Base-by-base conservation (phyloP, 192 early-diverging fungal genomes). In the Radiomyces spectabilis region DNA sequence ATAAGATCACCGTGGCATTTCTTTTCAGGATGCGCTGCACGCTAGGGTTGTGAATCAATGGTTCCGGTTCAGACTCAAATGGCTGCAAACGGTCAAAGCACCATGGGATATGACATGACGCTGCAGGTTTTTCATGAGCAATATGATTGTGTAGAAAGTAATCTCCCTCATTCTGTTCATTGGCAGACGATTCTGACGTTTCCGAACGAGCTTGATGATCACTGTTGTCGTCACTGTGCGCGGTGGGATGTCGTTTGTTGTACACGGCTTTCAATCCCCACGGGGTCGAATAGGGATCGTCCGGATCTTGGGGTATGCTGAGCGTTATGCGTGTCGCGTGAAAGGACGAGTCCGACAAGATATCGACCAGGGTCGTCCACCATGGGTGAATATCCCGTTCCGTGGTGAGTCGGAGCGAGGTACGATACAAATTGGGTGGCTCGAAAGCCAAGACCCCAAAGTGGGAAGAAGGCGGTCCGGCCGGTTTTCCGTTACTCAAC, bases 31-130 rank as follows among this genome's bases (percentile, higher is more conserved):
- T 75, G 39, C 61, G 62, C 18, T 71, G 55, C 18, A 77, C 65
- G 10, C 63, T 68, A 8, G 47, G 52, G 30, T 77, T 67, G 48
- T 74, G 62, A 22, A 74, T 31, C 6, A 80, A 58, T 18, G 71
- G 75, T 45, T 75, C 74, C 1, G 61, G 56, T 18, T 77, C 75
- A 47, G 69, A 61, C 30, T 80, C 78, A 19, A 80, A 63, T 9
- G 70, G 64, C 27, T 75, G 67, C 9, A 80, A 53, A 10, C 66
- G 65, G 33, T 74, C 68, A 55, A 77, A 77, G 49, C 76, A 78
- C 24, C 68, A 58, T 44, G 55, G 64, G 61, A 50, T 59, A 44
- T 53, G 59, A 31, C 41, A 46, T 55, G 64, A 59, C 29, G 41
- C 51, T 47, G 58, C n/a, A n/a, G n/a, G n/a, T n/a, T n/a, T 45